Evolutionary conservation across 2,329 filamentous ascomycete genomes (phyloP).

Genomic region (Sporothrix humicola): DNA sequence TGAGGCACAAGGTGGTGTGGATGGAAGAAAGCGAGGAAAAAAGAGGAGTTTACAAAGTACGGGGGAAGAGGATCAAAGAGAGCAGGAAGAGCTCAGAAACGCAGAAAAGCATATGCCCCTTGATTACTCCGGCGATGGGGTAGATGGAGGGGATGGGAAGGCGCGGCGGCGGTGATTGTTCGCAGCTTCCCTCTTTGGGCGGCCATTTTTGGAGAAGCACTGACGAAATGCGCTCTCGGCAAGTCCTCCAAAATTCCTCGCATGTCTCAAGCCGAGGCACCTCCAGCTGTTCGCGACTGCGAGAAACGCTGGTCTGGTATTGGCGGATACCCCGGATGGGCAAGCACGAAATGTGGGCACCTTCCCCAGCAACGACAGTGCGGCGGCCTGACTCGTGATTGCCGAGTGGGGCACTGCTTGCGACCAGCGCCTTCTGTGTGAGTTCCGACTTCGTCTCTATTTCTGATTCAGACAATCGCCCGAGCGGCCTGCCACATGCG

Average conservation of each 20-base stretch:
- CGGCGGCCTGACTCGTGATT: conserved; percentile 35
- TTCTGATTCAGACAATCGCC: conserved; percentile 21
- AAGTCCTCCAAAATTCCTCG: conserved; percentile 30
- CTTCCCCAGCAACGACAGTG: conserved; percentile 34
- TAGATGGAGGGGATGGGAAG: background rate
- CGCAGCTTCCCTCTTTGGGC: conserved; percentile 25
- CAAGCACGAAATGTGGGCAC: conserved; percentile 24
- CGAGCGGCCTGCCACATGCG: conserved; percentile 5
- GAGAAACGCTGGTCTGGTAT: conserved; percentile 29
- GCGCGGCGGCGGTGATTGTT: conserved; percentile 28
- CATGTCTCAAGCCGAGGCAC: conserved; percentile 37
- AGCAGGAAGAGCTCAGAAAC: conserved; percentile 20
- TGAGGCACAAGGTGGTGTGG: background rate
- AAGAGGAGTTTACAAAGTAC: background rate
- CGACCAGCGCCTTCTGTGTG: background rate
- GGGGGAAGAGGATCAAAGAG: background rate
- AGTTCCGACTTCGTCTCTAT: background rate
- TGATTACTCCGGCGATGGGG: conserved; percentile 26
- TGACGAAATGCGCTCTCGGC: conserved; percentile 30
- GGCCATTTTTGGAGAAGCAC: conserved; percentile 23
- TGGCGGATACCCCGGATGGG: conserved; percentile 34
- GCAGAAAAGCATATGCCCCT: conserved; percentile 5
- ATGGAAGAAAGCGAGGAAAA: background rate
- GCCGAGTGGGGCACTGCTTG: conserved; percentile 36
- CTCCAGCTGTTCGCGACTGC: background rate